A percentile compares a stretch with the other conserved stretches of the same genome.
Evolutionary conservation across 2,329 filamentous ascomycete genomes (phyloP).

Genomic region (Pseudogymnoascus sp.): DNA sequence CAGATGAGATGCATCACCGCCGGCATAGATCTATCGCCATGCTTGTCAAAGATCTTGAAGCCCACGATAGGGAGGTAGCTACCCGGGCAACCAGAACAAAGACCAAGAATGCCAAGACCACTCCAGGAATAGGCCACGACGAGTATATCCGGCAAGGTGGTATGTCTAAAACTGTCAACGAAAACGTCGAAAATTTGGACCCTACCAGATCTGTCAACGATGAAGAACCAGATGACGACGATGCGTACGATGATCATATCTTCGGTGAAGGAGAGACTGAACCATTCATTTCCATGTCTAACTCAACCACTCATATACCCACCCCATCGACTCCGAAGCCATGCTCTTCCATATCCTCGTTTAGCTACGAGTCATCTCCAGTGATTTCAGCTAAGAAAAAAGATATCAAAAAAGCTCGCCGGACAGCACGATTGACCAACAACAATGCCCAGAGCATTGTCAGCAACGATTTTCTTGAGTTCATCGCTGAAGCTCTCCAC

Average conservation of each 20-base stretch:
- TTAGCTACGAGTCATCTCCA: background rate
- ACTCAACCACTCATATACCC: background rate
- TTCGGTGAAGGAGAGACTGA: background rate
- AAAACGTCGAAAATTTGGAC: background rate
- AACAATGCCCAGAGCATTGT: background rate
- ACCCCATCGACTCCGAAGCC: background rate
- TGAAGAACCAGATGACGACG: background rate
- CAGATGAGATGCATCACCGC: conserved; percentile 27
- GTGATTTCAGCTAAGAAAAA: background rate
- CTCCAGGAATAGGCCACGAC: background rate
- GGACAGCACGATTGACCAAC: background rate
- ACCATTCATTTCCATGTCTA: background rate
- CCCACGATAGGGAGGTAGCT: conserved; percentile 16
- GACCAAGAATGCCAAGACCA: background rate
- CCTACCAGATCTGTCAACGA: background rate
- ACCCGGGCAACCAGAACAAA: background rate
- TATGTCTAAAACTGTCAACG: background rate
- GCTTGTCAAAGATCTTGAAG: conserved; percentile 21
- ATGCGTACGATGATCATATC: background rate
- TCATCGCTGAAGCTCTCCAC: background rate
- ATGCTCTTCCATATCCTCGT: background rate
- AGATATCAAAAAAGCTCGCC: background rate
- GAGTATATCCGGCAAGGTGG: background rate
- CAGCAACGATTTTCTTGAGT: background rate
- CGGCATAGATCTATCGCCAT: conserved; percentile 27